Conservation (phyloP, 192 early-diverging fungal species). For the Coemansia sp. region DNA sequence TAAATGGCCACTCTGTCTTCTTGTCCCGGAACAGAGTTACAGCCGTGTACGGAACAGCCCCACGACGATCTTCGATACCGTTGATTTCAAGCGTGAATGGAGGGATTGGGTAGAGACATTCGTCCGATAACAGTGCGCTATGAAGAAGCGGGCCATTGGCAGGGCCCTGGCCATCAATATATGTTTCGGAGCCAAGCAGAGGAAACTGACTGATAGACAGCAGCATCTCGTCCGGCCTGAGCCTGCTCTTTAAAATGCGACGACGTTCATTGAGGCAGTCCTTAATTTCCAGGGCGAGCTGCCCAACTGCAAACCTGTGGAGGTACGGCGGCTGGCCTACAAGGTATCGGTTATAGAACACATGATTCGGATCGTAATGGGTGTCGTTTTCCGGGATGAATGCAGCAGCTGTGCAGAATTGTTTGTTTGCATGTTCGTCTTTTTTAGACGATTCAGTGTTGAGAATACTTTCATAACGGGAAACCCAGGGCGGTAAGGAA, state of each 20-base stretch:
- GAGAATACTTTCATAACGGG: neutral
- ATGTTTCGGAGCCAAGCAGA: constrained; percentile 75
- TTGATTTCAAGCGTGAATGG: constrained; percentile 88
- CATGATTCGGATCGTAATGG: neutral
- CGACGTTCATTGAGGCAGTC: constrained; percentile 60
- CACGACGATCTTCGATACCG: constrained; percentile 91
- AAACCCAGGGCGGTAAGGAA: neutral
- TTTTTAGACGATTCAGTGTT: neutral
- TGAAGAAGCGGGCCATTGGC: constrained; percentile 68
- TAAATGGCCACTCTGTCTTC: constrained; percentile 87
- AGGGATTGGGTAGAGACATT: constrained; percentile 88
- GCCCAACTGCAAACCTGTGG: constrained; percentile 37
- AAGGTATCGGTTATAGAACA: neutral
- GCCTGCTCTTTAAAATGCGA: constrained; percentile 60
- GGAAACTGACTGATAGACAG: constrained; percentile 90
- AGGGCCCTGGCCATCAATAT: constrained; percentile 68
- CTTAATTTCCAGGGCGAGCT: constrained; percentile 32
- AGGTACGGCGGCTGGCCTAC: constrained; percentile 48
- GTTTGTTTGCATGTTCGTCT: neutral
- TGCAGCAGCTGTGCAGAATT: neutral
- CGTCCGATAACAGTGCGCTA: constrained; percentile 88
- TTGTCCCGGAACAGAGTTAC: constrained; percentile 89
- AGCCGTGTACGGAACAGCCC: constrained; percentile 90
- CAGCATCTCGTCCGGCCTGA: constrained; percentile 76
- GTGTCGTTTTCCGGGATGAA: neutral